phyloP scores from a whole-genome alignment of 768 basidiomycete genomes.

The Hygrocybe punicea region DNA sequence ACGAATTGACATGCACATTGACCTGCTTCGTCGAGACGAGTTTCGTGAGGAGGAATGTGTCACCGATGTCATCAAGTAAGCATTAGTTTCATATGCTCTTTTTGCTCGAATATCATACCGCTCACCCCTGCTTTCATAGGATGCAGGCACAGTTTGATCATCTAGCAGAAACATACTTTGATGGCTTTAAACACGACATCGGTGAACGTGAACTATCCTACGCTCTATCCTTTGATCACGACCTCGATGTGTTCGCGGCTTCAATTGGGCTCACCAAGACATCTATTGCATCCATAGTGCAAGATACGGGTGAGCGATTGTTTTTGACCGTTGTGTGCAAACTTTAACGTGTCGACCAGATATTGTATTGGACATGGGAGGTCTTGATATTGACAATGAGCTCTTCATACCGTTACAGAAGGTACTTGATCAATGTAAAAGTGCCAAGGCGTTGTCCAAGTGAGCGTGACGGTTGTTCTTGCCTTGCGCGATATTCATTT shows the following conservation, averaged over 20 bases:
- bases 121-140: slow-evolving; percentile 39
- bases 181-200: slow-evolving; percentile 77
- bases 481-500: not conserved
- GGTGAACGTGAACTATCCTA: slow-evolving; percentile 88
- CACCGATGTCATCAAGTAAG: slow-evolving; percentile 82
- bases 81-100: slow-evolving; percentile 5
- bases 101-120: not conserved
- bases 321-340: not conserved
- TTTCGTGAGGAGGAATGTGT: slow-evolving; percentile 94
- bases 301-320: slow-evolving; percentile 65
- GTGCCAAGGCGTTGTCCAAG: slow-evolving; percentile 78
- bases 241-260: slow-evolving; percentile 91
- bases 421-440: slow-evolving; percentile 77
- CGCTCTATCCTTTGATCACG: slow-evolving; percentile 77
- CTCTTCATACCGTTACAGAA: slow-evolving; percentile 80
- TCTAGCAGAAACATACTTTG: slow-evolving; percentile 83
- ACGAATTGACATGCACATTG: slow-evolving; percentile 88
- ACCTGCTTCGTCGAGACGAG: slow-evolving; percentile 78
- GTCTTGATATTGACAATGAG: slow-evolving; percentile 67
- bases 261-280: slow-evolving; percentile 90
- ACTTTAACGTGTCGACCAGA: slow-evolving; percentile 43
- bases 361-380: slow-evolving; percentile 66
- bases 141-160: slow-evolving; percentile 93
- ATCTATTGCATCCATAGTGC: slow-evolving; percentile 63
- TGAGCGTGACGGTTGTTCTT: slow-evolving; percentile 31